Evolutionary conservation across 257 asterid species (phyloP).

Genomic region (Lycium ferocissimum): DNA sequence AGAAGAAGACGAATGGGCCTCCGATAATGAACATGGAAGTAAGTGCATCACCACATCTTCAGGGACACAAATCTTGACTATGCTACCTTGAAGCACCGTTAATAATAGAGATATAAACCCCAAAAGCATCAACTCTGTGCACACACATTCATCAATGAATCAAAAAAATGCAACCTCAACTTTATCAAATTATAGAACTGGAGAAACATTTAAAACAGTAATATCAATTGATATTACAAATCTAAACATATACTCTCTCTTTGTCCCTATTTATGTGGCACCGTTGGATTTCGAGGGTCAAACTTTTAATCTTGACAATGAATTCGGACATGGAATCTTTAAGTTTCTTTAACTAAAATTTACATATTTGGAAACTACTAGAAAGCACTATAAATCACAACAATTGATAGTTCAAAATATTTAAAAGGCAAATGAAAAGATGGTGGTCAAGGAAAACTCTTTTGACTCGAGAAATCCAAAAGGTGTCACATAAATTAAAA

Average conservation of each 20-base stretch:
- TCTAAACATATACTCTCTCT: not conserved
- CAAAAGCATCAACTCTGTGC: slow-evolving; percentile 76
- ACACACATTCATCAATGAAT: slow-evolving; percentile 34
- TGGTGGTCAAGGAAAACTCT: too few relatives aligned
- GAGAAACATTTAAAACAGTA: not conserved
- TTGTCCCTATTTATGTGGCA: too few relatives aligned
- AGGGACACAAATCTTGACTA: slow-evolving; percentile 62
- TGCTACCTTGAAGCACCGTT: slow-evolving; percentile 72
- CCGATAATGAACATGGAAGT: slow-evolving; percentile 62
- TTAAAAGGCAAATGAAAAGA: too few relatives aligned
- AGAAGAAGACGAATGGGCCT: slow-evolving; percentile 27
- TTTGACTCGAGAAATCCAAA: too few relatives aligned
- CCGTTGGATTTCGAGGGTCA: too few relatives aligned
- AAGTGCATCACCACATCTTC: slow-evolving; percentile 45
- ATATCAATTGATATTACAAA: not conserved
- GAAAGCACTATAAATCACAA: too few relatives aligned
- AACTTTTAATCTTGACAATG: too few relatives aligned
- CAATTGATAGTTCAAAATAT: too few relatives aligned
- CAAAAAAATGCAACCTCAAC: not conserved
- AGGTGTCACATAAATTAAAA: too few relatives aligned
- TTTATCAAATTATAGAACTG: not conserved
- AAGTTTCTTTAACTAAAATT: too few relatives aligned
- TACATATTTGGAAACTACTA: too few relatives aligned
- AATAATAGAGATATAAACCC: slow-evolving; percentile 81
- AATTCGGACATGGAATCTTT: too few relatives aligned